A percentile compares a stretch with the other conserved stretches of the same genome.
Conservation (phyloP, 2,329 filamentous ascomycete genomes). For the Hymenoscyphus scutula region DNA sequence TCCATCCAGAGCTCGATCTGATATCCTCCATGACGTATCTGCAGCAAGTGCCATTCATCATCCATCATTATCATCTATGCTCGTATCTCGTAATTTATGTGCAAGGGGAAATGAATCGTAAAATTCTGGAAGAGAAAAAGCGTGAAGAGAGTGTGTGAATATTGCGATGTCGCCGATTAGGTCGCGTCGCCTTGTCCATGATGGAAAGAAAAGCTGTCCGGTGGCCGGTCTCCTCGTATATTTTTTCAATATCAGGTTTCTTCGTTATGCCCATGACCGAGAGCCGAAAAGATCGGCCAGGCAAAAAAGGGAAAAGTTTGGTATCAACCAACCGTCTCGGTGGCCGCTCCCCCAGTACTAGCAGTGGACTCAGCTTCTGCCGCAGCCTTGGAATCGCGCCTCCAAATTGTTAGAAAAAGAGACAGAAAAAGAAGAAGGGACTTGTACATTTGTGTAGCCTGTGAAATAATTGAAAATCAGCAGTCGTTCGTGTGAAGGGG, state of each 20-base stretch:
- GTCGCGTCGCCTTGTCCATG: not conserved
- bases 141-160: not conserved
- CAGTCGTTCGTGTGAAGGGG: not conserved
- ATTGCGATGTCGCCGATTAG: not conserved
- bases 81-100: not conserved
- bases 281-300: not conserved
- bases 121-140: not conserved
- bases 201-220: not conserved
- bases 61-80: not conserved
- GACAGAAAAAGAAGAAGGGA: not conserved
- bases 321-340: not conserved
- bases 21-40: not conserved
- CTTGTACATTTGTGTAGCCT: not conserved
- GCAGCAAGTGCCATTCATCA: not conserved
- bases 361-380: not conserved
- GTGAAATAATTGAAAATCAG: not conserved
- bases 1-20: not conserved
- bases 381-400: not conserved
- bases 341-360: not conserved
- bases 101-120: not conserved
- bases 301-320: not conserved
- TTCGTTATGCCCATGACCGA: too few species aligned
- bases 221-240: too few species aligned
- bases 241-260: too few species aligned
- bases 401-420: not conserved